phyloP scores from a whole-genome alignment of 163 green algal species.

The Coccomyxa subellipsoidea region DNA sequence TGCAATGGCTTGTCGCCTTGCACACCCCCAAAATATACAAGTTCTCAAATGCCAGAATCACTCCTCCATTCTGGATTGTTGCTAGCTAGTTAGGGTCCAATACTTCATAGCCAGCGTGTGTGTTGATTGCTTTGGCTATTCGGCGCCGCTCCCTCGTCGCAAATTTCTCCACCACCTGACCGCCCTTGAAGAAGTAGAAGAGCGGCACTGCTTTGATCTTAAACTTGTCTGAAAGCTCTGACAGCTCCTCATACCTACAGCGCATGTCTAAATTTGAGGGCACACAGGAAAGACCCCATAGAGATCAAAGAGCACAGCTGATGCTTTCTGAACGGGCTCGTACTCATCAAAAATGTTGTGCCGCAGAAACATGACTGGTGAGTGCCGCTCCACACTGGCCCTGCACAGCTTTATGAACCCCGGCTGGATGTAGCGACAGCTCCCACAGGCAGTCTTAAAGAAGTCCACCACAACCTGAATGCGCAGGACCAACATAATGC shows the following conservation, averaged over 20 bases:
- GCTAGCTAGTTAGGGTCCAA: background rate
- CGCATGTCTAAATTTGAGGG: background rate
- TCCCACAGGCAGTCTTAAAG: slow-evolving; percentile 48
- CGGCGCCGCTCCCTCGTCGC: slow-evolving; percentile 26
- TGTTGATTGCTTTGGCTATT: slow-evolving; percentile 32
- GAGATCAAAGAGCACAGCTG: background rate
- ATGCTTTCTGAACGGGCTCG: background rate
- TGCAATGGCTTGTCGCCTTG: background rate
- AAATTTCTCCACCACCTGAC: slow-evolving; percentile 32
- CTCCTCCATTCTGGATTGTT: background rate
- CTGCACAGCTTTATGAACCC: slow-evolving; percentile 53
- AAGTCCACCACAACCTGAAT: slow-evolving; percentile 44
- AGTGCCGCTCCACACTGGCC: slow-evolving; percentile 17
- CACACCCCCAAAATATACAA: background rate
- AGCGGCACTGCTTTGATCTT: slow-evolving; percentile 20
- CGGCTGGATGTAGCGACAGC: slow-evolving; percentile 51
- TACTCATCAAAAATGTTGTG: slow-evolving; percentile 54
- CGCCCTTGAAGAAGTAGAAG: slow-evolving; percentile 29
- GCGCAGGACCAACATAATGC: background rate
- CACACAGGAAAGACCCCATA: background rate
- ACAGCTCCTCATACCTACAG: slow-evolving; percentile 28
- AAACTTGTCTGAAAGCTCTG: slow-evolving; percentile 24
- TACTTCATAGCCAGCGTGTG: slow-evolving; percentile 19
- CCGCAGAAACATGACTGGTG: slow-evolving; percentile 40
- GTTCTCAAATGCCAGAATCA: too few relatives aligned